Conservation (phyloP, 305 asterid genomes). For the Plantago coronopus region DNA sequence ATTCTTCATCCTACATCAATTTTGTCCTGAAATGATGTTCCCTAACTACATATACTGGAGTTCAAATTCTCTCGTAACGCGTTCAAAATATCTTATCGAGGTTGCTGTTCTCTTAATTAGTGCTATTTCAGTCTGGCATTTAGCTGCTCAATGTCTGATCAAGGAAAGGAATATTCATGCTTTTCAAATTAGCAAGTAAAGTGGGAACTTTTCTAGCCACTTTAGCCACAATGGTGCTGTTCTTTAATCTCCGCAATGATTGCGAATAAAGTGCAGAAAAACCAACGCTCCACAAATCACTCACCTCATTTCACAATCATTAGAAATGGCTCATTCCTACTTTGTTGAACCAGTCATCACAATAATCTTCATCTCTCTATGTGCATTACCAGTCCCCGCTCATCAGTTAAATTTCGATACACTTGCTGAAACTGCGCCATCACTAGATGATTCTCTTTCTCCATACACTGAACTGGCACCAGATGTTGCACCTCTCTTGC, state of each 20-base stretch:
- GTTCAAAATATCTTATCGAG: no score
- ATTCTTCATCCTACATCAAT: conserved; percentile 15
- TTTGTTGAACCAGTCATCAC: conserved; percentile 26
- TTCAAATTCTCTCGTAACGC: no score
- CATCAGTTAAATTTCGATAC: conserved; percentile 15
- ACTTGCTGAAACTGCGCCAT: conserved; percentile 41
- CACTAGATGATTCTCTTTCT: conserved; percentile 45
- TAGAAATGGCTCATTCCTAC: conserved; percentile 40
- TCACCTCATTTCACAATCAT: conserved; percentile 33
- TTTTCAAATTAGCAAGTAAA: no score
- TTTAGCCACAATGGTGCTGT: conserved; percentile 36
- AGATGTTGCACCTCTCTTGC: conserved; percentile 70
- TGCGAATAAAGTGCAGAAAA: conserved; percentile 19
- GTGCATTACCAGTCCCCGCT: no score
- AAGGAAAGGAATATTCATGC: no score
- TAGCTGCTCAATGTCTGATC: no score
- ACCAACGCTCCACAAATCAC: conserved; percentile 18
- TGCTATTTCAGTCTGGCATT: no score
- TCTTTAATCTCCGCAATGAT: conserved; percentile 11
- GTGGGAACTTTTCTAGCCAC: conserved; percentile 19
- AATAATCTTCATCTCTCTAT: conserved; percentile 26
- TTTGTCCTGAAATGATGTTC: no score
- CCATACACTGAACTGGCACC: conserved; percentile 53
- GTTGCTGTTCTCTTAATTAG: no score
- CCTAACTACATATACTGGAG: no score